A percentile compares a stretch with the other conserved stretches of the same genome.
Evolutionary conservation across 257 asterid genomes (phyloP).

Genomic region (Capsicum baccatum): DNA sequence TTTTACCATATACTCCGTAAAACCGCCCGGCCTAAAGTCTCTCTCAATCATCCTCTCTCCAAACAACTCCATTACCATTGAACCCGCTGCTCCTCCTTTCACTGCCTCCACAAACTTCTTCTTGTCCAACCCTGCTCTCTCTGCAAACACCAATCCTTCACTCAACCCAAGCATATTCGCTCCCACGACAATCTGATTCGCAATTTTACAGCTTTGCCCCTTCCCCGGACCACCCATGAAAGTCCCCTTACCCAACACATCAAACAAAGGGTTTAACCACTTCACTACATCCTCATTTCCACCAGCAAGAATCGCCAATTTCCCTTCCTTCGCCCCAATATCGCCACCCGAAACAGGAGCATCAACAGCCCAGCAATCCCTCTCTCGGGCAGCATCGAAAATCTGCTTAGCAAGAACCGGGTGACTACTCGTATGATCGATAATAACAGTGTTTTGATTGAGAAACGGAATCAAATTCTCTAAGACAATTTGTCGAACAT

Average conservation of each 20-base stretch:
- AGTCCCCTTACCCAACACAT: constrained; percentile 60
- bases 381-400: constrained; percentile 49
- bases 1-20: constrained; percentile 88
- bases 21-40: constrained; percentile 81
- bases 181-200: constrained; percentile 75
- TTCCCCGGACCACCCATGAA: constrained; percentile 78
- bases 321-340: constrained; percentile 70
- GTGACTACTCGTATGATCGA: constrained; percentile 83
- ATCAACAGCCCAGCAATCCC: constrained; percentile 56
- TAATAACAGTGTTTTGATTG: constrained; percentile 54
- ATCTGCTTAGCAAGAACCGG: constrained; percentile 66
- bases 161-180: constrained; percentile 77
- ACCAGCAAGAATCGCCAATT: constrained; percentile 70
- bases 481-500: constrained; percentile 64
- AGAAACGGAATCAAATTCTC: constrained; percentile 54
- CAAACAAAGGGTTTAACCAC: constrained; percentile 77
- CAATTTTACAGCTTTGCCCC: constrained; percentile 87
- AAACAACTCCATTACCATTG: constrained; percentile 80
- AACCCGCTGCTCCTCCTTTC: constrained; percentile 86
- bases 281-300: constrained; percentile 61
- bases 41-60: constrained; percentile 81
- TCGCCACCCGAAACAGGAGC: constrained; percentile 96
- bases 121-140: constrained; percentile 71
- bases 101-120: constrained; percentile 70
- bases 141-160: constrained; percentile 86